phyloP scores from a whole-genome alignment of 2,329 filamentous ascomycete genomes.

The Leptographium flavum region DNA sequence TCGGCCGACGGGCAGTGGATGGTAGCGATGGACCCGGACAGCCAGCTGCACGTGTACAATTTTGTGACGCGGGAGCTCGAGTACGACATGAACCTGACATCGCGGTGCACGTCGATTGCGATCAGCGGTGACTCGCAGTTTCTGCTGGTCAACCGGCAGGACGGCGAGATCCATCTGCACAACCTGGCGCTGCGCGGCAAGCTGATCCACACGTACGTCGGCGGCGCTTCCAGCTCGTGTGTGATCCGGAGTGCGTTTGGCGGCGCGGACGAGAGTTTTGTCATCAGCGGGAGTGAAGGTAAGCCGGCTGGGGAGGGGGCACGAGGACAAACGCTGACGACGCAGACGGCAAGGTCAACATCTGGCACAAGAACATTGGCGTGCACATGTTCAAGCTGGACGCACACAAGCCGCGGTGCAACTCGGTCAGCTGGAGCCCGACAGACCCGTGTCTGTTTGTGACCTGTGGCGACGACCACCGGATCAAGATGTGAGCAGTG shows the following conservation, averaged over 20 bases:
- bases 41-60: slow-evolving; percentile 69
- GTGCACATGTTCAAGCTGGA: slow-evolving; percentile 60
- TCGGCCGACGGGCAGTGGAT: slow-evolving; percentile 68
- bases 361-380: slow-evolving; percentile 83
- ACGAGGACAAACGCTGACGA: slow-evolving; percentile 6
- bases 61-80: slow-evolving; percentile 59
- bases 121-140: slow-evolving; percentile 71
- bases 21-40: slow-evolving; percentile 59
- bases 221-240: slow-evolving; percentile 52
- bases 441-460: slow-evolving; percentile 71
- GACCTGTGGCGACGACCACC: slow-evolving; percentile 76
- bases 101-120: slow-evolving; percentile 61
- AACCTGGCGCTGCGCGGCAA: slow-evolving; percentile 55
- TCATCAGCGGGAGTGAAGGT: slow-evolving; percentile 87
- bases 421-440: slow-evolving; percentile 83
- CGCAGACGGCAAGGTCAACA: slow-evolving; percentile 53
- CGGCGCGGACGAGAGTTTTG: slow-evolving; percentile 81
- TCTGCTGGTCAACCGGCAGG: slow-evolving; percentile 68
- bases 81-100: slow-evolving; percentile 56
- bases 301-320: slow-evolving; percentile 6
- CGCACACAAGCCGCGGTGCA: slow-evolving; percentile 66
- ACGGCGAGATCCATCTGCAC: slow-evolving; percentile 64
- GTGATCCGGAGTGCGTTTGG: slow-evolving; percentile 77
- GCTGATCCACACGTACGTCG: slow-evolving; percentile 59
- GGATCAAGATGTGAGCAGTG: slow-evolving; percentile 64